Base-by-base conservation (phyloP, 2,329 filamentous ascomycete genomes). In the Talaromyces sp. region DNA sequence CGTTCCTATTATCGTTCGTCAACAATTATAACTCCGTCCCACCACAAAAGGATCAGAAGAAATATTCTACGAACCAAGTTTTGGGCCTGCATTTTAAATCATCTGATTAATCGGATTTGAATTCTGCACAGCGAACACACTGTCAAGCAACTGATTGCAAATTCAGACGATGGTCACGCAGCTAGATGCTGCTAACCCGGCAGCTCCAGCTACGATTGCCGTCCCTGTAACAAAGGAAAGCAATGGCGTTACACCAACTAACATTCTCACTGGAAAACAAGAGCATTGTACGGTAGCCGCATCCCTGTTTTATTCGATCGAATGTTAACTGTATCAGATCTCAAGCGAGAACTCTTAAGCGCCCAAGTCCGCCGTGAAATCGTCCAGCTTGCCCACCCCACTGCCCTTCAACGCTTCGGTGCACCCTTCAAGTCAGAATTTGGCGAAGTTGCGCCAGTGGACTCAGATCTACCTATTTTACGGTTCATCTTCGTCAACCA, bases 401-500 rank as follows among this genome's bases (percentile, higher is more conserved):
- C 95, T 2, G 95, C 95, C 61, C 86, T 99, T 60, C 93, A 93
- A 74, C 89, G 95, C 71, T 99, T 99, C 77, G 95, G 95, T 66
- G 94, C 95, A 7, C 95, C 95, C 0, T 99, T 99, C 82, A 90
- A 87, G 75, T 97, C 93, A 56, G 91, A 97, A 62, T 89, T 90
- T 67, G 95, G 95, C 68, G 95, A 99, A 78, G 90, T 99, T 27
- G 90, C 93, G 3, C 95, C 95, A 15, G 86, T 96, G 67, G 93
- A 99, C 74, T 97, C 93, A 2, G 94, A 98, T 72, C 84, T 99
- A 33, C 95, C 95, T 19, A 90, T 99, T 68, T 83, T 99, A 67
- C 88, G 95, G 69, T 98, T 95, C 81, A 97, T 99, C 74, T 99
- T 99, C 75, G 95, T 98, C 63, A 90, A 98, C 75, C 93, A 98